phyloP scores from a whole-genome alignment of 2,329 filamentous ascomycete genomes.

The Ophiocordyceps robertsii region DNA sequence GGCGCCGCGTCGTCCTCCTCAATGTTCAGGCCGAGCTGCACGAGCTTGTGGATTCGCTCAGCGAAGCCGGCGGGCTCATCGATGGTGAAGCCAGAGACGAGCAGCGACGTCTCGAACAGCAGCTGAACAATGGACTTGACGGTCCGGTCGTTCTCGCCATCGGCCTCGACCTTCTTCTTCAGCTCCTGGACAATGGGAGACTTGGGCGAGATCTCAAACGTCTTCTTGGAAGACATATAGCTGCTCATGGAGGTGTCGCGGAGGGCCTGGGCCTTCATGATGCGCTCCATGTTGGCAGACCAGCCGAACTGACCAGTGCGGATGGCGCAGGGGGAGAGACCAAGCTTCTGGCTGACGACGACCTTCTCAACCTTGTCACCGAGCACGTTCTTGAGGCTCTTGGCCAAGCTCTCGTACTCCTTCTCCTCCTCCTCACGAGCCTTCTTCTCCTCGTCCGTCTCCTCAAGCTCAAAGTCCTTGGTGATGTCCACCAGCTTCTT shows the following conservation, averaged over 20 bases:
- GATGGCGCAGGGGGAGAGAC: slow-evolving; percentile 90
- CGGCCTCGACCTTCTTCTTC: slow-evolving; percentile 96
- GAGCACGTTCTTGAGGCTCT: slow-evolving; percentile 97
- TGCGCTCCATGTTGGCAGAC: slow-evolving; percentile 99
- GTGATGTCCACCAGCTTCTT: slow-evolving; percentile 99
- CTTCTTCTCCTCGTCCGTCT: slow-evolving; percentile 99
- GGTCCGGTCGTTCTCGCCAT: slow-evolving; percentile 96
- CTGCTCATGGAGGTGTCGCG: slow-evolving; percentile 99
- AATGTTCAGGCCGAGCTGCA: slow-evolving; percentile 93
- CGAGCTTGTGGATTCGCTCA: slow-evolving; percentile 99
- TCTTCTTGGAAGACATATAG: slow-evolving; percentile 99
- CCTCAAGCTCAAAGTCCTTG: slow-evolving; percentile 99
- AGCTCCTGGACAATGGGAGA: slow-evolving; percentile 97
- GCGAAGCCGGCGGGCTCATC: slow-evolving; percentile 97
- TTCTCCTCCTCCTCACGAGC: slow-evolving; percentile 93
- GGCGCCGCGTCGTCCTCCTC: slow-evolving; percentile 71
- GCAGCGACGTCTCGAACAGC: slow-evolving; percentile 95
- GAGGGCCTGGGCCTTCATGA: slow-evolving; percentile 99
- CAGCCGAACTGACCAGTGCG: slow-evolving; percentile 99
- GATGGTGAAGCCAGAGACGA: slow-evolving; percentile 98
- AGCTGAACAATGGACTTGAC: slow-evolving; percentile 99
- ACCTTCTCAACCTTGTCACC: slow-evolving; percentile 99
- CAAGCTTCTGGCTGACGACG: slow-evolving; percentile 94
- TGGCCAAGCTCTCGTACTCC: slow-evolving; percentile 89
- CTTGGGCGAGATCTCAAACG: slow-evolving; percentile 99